Percentiles rank a stretch among this genome's conserved stretches.
Conservation (phyloP, 768 basidiomycete species). For the Pleurotus platypus region DNA sequence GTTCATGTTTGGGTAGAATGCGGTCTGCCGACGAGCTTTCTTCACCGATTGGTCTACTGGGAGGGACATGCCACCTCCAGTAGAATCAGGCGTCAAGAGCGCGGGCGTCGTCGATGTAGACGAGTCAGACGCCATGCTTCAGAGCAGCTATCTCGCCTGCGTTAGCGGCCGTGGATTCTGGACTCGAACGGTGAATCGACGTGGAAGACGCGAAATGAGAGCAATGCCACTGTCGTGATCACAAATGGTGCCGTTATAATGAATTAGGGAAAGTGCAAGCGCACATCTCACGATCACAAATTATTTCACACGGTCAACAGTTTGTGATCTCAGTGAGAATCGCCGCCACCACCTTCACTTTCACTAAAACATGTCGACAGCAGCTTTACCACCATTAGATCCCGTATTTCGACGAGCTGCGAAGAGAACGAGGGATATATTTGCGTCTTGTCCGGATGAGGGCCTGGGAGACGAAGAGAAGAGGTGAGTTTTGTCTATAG, state of each 20-base stretch:
- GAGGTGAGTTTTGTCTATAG: conserved; percentile 40
- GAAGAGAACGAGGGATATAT: conserved; percentile 72
- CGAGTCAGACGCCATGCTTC: conserved; percentile 15
- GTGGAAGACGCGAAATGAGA: too few species aligned
- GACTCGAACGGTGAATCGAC: too few species aligned
- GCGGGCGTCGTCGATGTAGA: conserved; percentile 48
- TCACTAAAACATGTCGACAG: conserved; percentile 31
- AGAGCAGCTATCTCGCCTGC: background rate
- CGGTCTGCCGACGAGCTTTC: conserved; percentile 64
- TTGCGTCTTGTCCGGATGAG: conserved; percentile 63
- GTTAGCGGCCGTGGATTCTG: too few species aligned
- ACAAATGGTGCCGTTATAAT: too few species aligned
- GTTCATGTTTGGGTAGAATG: conserved; percentile 76
- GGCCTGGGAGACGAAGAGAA: conserved; percentile 62
- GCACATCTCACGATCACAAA: too few species aligned
- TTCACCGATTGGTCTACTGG: conserved; percentile 27
- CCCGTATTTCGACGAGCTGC: conserved; percentile 59
- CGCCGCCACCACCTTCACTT: too few species aligned
- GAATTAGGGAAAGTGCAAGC: too few species aligned
- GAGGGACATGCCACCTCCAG: conserved; percentile 16
- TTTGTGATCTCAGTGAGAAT: background rate
- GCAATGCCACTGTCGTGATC: too few species aligned
- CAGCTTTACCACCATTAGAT: conserved; percentile 62
- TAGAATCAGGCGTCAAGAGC: conserved; percentile 58
- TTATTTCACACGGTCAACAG: background rate